These are phyloP conservation scores for Calonectria pauciramosa DNA, from an alignment of 2,329 filamentous ascomycete genomes.

Conservation along the genomic window DNA sequence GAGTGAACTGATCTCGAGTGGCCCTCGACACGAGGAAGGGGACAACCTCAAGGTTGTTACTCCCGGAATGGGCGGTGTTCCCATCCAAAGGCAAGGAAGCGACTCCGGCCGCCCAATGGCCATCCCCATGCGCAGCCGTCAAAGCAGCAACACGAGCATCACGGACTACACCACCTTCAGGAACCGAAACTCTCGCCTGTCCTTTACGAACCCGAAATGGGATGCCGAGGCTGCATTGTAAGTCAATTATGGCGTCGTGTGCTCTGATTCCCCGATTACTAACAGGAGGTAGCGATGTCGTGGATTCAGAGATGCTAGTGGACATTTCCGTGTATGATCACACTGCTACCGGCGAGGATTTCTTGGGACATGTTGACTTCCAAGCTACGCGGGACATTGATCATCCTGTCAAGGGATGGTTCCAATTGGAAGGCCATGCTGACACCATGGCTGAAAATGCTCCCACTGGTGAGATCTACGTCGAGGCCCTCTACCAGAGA, in stretches of 20 bases:
- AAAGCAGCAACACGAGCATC: conserved; percentile 94
- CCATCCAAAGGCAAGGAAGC: conserved; percentile 79
- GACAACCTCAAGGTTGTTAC: conserved; percentile 64
- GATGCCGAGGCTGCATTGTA: conserved; percentile 96
- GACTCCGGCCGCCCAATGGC: conserved; percentile 89
- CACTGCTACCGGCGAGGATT: conserved; percentile 83
- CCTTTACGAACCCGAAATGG: conserved; percentile 90
- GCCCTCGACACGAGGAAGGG: conserved; percentile 77
- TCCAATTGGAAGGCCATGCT: conserved; percentile 80
- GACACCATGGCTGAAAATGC: conserved; percentile 80
- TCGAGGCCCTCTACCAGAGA: conserved; percentile 88
- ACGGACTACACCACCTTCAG: conserved; percentile 74
- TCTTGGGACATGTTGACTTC: conserved; percentile 91
- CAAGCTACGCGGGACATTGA: conserved; percentile 76
- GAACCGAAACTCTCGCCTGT: conserved; percentile 68
- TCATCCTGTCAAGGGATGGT: conserved; percentile 86
- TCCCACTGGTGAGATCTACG: conserved; percentile 88
- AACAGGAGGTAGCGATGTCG: conserved; percentile 81
- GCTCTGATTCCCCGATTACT: conserved; percentile 12
- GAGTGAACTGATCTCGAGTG: conserved; percentile 94
- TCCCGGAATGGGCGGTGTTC: conserved; percentile 65
- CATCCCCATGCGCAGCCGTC: conserved; percentile 96
- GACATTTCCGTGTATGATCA: conserved; percentile 96
- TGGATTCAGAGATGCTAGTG: conserved; percentile 89
- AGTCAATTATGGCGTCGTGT: conserved; percentile 50